Conservation (phyloP, 768 basidiomycete genomes). For the Leccinum imitatum region DNA sequence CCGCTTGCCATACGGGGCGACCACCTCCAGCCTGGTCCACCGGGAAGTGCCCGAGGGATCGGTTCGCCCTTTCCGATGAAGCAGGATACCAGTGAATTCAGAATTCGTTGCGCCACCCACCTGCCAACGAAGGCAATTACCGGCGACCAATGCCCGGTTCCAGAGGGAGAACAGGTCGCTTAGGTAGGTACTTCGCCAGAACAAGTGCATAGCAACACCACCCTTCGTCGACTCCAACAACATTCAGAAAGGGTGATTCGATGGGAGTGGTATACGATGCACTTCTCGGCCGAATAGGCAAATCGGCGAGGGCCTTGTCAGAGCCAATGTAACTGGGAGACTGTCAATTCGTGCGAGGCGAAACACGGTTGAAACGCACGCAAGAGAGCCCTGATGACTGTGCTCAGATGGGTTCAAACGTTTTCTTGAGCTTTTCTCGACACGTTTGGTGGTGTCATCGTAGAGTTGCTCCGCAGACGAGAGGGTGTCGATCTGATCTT, state of each 20-base stretch:
- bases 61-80: not conserved
- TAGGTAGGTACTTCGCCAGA: conserved; percentile 92
- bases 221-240: conserved; percentile 74
- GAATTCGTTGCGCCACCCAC: conserved; percentile 38
- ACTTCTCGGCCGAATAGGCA: conserved; percentile 93
- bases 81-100: conserved; percentile 10
- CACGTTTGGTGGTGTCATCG: conserved; percentile 42
- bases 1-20: too few species aligned
- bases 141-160: conserved; percentile 87
- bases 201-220: conserved; percentile 84
- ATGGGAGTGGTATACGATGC: not conserved
- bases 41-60: not conserved
- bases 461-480: conserved; percentile 22
- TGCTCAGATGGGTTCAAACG: conserved; percentile 91
- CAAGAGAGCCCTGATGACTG: conserved; percentile 95
- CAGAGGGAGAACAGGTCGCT: conserved; percentile 94
- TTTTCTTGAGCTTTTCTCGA: conserved; percentile 54
- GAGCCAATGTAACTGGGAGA: conserved; percentile 77
- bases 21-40: too few species aligned
- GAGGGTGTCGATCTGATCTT: conserved; percentile 39
- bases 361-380: conserved; percentile 41
- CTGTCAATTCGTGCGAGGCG: not conserved
- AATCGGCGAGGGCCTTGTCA: conserved; percentile 95
- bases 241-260: not conserved
- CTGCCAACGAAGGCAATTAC: conserved; percentile 95